A percentile compares a stretch with the other conserved stretches of the same genome.
Conservation (phyloP, 192 early-diverging fungal genomes). For the Thoreauomyces humboldtii region DNA sequence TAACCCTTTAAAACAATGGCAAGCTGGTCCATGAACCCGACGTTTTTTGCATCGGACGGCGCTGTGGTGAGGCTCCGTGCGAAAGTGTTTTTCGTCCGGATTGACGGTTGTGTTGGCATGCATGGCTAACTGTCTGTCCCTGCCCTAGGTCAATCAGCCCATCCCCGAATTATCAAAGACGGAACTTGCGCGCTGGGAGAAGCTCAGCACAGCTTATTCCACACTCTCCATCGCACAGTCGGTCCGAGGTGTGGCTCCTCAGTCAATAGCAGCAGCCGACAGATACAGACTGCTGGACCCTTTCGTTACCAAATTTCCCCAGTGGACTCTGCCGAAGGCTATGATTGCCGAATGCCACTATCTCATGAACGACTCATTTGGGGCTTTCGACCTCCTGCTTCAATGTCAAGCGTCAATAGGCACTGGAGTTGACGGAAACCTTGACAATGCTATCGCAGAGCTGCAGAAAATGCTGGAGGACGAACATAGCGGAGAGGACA, state of each 20-base stretch:
- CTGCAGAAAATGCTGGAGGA: background rate
- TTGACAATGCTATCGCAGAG: background rate
- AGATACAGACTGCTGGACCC: background rate
- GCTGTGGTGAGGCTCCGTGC: background rate
- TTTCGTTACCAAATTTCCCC: background rate
- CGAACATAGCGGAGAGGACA: background rate
- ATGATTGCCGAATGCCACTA: conserved; percentile 8
- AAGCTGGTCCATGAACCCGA: background rate
- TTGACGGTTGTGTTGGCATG: background rate
- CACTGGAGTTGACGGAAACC: background rate
- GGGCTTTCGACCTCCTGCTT: background rate
- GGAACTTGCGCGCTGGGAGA: background rate
- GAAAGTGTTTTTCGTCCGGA: background rate
- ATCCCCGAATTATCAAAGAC: background rate
- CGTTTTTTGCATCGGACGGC: background rate
- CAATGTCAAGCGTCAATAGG: background rate
- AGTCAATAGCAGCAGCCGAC: conserved; percentile 2
- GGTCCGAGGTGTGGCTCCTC: background rate
- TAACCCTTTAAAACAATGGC: no score
- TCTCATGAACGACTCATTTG: conserved; percentile 9
- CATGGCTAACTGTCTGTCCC: background rate
- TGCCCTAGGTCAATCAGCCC: background rate
- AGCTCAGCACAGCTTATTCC: background rate
- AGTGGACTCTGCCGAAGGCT: background rate
- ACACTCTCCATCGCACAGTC: conserved; percentile 1